phyloP scores from a whole-genome alignment of 2,329 filamentous ascomycete species.

The Fusarium domesticum region DNA sequence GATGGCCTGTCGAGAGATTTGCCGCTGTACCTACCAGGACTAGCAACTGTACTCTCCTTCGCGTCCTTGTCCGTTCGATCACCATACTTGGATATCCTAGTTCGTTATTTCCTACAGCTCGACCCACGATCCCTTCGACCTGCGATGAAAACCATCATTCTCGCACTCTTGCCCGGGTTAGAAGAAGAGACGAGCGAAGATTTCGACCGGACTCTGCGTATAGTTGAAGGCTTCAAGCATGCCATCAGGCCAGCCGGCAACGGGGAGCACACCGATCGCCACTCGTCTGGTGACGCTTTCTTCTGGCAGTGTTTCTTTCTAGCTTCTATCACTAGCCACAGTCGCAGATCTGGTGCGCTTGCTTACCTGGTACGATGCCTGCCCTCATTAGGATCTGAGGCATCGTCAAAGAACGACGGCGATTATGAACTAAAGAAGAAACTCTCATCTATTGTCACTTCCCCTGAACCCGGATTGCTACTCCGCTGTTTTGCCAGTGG shows the following conservation, averaged over 20 bases:
- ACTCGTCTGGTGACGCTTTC: slow-evolving; percentile 71
- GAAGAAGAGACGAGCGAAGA: slow-evolving; percentile 98
- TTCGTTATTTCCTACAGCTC: slow-evolving; percentile 73
- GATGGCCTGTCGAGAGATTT: slow-evolving; percentile 80
- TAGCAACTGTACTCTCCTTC: slow-evolving; percentile 87
- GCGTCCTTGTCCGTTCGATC: slow-evolving; percentile 89
- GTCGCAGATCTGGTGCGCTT: slow-evolving; percentile 78
- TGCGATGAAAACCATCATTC: slow-evolving; percentile 83
- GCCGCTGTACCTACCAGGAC: slow-evolving; percentile 81
- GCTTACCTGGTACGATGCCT: slow-evolving; percentile 80
- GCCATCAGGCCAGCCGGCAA: slow-evolving; percentile 57
- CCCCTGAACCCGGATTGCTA: slow-evolving; percentile 86
- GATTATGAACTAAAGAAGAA: slow-evolving; percentile 43
- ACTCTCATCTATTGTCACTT: slow-evolving; percentile 66
- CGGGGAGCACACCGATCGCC: slow-evolving; percentile 49
- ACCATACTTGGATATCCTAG: slow-evolving; percentile 78
- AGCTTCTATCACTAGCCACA: slow-evolving; percentile 85
- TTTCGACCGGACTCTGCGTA: slow-evolving; percentile 80
- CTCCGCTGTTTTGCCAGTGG: slow-evolving; percentile 91
- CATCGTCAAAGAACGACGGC: slow-evolving; percentile 9
- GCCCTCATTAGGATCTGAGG: slow-evolving; percentile 45
- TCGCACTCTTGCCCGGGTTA: slow-evolving; percentile 84
- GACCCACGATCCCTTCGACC: slow-evolving; percentile 72
- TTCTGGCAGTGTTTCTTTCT: slow-evolving; percentile 99
- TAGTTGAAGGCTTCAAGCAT: slow-evolving; percentile 74